Conservation (phyloP, 306 rosid genomes). For the Pterocarpus macrocarpus region DNA sequence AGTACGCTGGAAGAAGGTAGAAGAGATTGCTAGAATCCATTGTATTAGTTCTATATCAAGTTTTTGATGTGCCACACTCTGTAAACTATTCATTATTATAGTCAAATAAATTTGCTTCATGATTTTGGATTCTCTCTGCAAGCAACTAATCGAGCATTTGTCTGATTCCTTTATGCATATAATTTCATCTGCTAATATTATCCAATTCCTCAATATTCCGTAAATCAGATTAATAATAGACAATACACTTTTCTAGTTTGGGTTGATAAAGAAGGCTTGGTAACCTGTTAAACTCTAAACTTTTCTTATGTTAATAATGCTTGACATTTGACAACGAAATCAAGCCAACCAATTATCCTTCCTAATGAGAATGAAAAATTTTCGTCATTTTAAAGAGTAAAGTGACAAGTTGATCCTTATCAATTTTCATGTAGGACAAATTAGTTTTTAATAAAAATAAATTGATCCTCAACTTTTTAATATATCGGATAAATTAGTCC, state of each 20-base stretch:
- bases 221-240: neutral
- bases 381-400: neutral
- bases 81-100: slow-evolving; percentile 45
- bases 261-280: neutral
- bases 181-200: neutral
- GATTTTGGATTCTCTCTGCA: slow-evolving; percentile 18
- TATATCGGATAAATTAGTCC: too few relatives aligned
- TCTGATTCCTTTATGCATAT: neutral
- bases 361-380: neutral
- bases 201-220: neutral
- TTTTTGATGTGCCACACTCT: slow-evolving; percentile 14
- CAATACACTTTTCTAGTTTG: neutral
- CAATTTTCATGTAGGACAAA: too few relatives aligned
- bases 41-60: slow-evolving; percentile 33
- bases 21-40: slow-evolving; percentile 26
- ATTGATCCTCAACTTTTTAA: too few relatives aligned
- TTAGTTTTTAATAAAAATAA: too few relatives aligned
- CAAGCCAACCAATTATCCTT: neutral
- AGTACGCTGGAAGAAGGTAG: slow-evolving; percentile 28
- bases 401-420: too few relatives aligned
- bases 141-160: neutral
- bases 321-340: slow-evolving; percentile 9
- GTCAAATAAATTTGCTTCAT: slow-evolving; percentile 25
- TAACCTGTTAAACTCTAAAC: neutral
- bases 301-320: neutral